phyloP scores from a whole-genome alignment of 1,139 yeast genomes.

The Pichia sp. region DNA sequence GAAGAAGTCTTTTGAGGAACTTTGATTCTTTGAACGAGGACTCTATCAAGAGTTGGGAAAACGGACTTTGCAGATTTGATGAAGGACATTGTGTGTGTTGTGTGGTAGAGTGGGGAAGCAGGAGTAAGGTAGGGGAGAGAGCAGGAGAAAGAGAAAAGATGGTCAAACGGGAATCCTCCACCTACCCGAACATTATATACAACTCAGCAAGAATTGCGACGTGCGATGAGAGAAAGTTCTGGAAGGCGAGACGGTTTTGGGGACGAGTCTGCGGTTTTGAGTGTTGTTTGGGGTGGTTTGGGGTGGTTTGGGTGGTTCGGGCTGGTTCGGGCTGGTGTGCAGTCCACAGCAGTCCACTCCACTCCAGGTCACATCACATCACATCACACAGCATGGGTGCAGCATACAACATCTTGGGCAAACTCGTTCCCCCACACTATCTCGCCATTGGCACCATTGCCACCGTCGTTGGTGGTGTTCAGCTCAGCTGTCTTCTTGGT shows the following conservation, averaged over 20 bases:
- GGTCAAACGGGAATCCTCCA: too few relatives aligned
- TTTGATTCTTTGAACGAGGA: constrained; percentile 77
- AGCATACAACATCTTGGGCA: constrained; percentile 59
- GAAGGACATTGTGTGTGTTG: constrained; percentile 35
- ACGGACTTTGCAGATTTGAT: constrained; percentile 83
- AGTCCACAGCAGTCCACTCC: not conserved
- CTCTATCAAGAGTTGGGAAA: constrained; percentile 91
- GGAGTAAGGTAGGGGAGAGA: not conserved
- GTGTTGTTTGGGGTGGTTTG: too few relatives aligned
- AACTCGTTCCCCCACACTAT: constrained; percentile 57
- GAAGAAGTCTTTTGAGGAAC: constrained; percentile 90
- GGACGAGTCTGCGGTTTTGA: too few relatives aligned
- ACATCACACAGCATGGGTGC: constrained; percentile 44
- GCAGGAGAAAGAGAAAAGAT: not conserved
- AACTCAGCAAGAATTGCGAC: too few relatives aligned
- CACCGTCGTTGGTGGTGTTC: constrained; percentile 34
- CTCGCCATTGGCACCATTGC: constrained; percentile 35
- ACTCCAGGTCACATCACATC: not conserved
- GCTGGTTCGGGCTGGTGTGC: too few relatives aligned
- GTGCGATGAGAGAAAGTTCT: too few relatives aligned
- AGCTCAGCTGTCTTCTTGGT: constrained; percentile 28
- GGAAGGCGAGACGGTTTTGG: too few relatives aligned
- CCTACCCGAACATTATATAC: too few relatives aligned
- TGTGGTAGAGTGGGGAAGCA: not conserved
- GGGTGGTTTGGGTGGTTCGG: too few relatives aligned